Evolutionary conservation across 2,329 filamentous ascomycete species (phyloP).

Genomic region (Fusarium humuli): DNA sequence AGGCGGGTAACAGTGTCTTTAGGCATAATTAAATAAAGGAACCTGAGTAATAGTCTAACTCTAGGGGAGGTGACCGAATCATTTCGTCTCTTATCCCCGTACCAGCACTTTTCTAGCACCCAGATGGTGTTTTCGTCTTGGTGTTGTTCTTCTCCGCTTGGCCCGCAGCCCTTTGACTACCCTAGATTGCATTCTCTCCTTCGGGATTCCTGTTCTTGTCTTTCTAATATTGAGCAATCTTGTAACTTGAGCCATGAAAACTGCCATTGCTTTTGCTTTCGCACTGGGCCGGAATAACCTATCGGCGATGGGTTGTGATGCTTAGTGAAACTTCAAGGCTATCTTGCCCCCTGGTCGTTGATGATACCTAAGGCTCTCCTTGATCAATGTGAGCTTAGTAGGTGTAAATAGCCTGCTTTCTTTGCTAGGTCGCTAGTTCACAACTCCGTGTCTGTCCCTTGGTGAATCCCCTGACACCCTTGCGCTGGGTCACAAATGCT

Average conservation of each 20-base stretch:
- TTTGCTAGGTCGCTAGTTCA: conserved; percentile 67
- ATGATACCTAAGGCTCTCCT: conserved; percentile 66
- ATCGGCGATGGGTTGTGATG: background rate
- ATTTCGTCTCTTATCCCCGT: background rate
- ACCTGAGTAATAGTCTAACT: rapidly evolving
- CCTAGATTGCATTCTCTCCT: conserved; percentile 64
- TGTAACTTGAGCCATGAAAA: conserved; percentile 81
- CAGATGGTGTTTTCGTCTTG: conserved; percentile 55
- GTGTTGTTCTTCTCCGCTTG: conserved; percentile 64
- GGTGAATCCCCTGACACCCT: background rate
- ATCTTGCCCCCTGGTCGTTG: conserved; percentile 64
- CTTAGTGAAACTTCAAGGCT: conserved; percentile 48
- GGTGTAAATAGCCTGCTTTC: rapidly evolving
- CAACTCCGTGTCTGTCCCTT: conserved; percentile 40
- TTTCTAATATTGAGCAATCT: conserved; percentile 91
- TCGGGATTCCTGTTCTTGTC: conserved; percentile 81
- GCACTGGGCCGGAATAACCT: conserved; percentile 67
- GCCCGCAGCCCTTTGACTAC: conserved; percentile 71
- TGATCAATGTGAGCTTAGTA: rapidly evolving
- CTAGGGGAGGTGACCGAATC: rapidly evolving
- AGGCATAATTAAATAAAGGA: background rate
- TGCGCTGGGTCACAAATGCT: background rate
- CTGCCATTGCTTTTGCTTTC: conserved; percentile 84
- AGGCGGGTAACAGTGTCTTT: too few relatives aligned
- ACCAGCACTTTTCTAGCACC: rapidly evolving